A percentile compares a stretch with the other conserved stretches of the same genome.
These are phyloP conservation scores for Paxillus rubicundulus DNA, from an alignment of 768 basidiomycete genomes.

Conservation along the genomic window DNA sequence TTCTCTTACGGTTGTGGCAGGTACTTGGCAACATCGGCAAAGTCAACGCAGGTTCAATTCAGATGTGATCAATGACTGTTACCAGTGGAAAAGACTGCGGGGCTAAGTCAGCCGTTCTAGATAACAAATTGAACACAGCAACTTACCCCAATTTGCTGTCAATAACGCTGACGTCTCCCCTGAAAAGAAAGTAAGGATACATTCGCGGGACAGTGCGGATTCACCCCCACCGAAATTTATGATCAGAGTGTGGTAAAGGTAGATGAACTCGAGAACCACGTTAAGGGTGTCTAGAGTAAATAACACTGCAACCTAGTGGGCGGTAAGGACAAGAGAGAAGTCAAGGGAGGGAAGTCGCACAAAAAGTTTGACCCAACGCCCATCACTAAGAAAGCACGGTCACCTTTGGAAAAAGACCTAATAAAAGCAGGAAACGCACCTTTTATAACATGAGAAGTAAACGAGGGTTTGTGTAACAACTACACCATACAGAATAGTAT, in stretches of 20 bases:
- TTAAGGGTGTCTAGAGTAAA: conserved; percentile 24
- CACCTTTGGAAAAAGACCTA: no score
- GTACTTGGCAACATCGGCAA: conserved; percentile 7
- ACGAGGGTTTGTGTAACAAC: conserved; percentile 35
- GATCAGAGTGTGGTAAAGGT: conserved; percentile 25
- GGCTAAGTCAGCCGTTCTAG: not conserved
- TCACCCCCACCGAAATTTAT: conserved; percentile 21
- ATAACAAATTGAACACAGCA: not conserved
- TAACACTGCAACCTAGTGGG: conserved; percentile 18
- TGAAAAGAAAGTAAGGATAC: not conserved
- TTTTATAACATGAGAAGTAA: conserved; percentile 29
- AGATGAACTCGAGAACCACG: conserved; percentile 23
- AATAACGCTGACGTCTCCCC: conserved; percentile 15
- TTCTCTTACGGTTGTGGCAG: conserved; percentile 23
- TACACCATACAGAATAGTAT: conserved; percentile 35
- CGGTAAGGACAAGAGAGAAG: not conserved
- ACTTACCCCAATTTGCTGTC: conserved; percentile 24
- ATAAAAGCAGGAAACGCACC: conserved; percentile 15
- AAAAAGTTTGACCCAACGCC: conserved; percentile 22
- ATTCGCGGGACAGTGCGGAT: not conserved
- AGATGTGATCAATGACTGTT: conserved; percentile 1
- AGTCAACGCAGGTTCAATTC: not conserved
- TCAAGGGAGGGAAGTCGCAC: conserved; percentile 6
- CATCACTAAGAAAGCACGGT: conserved; percentile 11
- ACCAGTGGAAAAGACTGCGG: conserved; percentile 30